A percentile compares a stretch with the other conserved stretches of the same genome.
Evolutionary conservation across 108 stramenopile species (phyloP).

Genomic region (Cyclotella sp.): DNA sequence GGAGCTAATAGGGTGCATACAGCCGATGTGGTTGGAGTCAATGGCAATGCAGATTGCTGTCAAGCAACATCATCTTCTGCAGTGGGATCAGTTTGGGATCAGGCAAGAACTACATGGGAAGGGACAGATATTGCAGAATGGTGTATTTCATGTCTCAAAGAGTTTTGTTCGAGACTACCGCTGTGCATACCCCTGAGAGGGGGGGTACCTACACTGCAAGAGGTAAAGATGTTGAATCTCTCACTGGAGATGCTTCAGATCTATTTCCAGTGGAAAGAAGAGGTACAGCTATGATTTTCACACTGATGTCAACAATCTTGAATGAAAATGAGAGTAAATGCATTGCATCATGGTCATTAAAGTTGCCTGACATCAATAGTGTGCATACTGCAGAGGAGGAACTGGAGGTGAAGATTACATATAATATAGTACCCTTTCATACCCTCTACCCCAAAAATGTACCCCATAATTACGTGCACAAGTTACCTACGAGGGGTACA

Average conservation of each 20-base stretch:
- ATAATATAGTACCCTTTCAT: no score
- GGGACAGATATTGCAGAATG: conserved; percentile 88
- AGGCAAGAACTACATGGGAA: conserved; percentile 93
- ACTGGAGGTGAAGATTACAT: conserved; percentile 63
- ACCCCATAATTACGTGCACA: no score
- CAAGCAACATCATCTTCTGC: conserved; percentile 15
- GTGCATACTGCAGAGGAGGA: conserved; percentile 62
- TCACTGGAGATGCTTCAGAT: conserved; percentile 93
- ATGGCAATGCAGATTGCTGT: conserved; percentile 2
- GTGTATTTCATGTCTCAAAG: conserved; percentile 65
- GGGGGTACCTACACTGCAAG: conserved; percentile 28
- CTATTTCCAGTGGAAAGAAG: conserved; percentile 91
- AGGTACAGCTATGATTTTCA: conserved; percentile 94
- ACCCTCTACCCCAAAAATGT: no score
- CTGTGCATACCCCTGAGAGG: conserved; percentile 20
- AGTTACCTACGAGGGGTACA: no score
- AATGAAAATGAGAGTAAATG: conserved; percentile 59
- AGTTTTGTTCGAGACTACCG: conserved; percentile 56
- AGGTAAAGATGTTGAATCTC: conserved; percentile 63
- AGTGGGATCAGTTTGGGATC: conserved; percentile 88
- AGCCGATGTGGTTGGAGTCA: conserved; percentile 84
- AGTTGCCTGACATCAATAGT: conserved; percentile 81
- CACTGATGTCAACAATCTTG: conserved; percentile 57
- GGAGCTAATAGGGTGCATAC: conserved; percentile 87
- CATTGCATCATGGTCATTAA: conserved; percentile 67